Base-by-base conservation (phyloP, 2,329 filamentous ascomycete genomes). In the Penicillium hesseltinei region DNA sequence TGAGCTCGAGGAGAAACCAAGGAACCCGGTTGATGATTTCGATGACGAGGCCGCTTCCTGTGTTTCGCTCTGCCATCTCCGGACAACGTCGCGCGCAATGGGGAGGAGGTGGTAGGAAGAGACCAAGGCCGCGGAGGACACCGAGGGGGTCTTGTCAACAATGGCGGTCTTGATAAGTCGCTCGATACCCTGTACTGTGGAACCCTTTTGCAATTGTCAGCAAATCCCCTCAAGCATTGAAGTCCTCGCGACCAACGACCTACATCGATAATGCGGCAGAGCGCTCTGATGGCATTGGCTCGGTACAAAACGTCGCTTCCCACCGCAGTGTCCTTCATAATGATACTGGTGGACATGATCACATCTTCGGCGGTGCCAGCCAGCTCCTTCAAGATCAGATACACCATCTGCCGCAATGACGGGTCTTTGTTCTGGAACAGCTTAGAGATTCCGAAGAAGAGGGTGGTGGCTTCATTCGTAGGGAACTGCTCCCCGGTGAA, bases 341-440 rank as follows among this genome's bases (percentile, higher is more conserved):
- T 97, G 67, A 93, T 97, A 78, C 91, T 96, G 19, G 94, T 99
- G 61, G 97, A 94, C 94, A 99, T 97, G 75, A 99, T 99, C 64
- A 97, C 95, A 82, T 99, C 94, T 80, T 97, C 92, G 58, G 94
- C 94, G 25, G 92, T 96, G 76, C 88, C 87, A 66, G 93, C 91
- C 71, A 99, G 83, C 84, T 99, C 94, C 85, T 97, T 99, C 81
- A 97, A 91, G 74, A 97, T 88, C 66, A 97, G 84, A 80, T 97
- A 96, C 51, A 99, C 93, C 92, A 97, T 97, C 82, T 99, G 94
- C 71, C 94, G 91, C 73, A 99, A 83, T 69, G 91, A 93, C 70
- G 92, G 90, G 88, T 99, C 94, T 79, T 97, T 97, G 80, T 97
- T 97, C 82, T 97, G 93, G 84, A 99, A 99, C 60, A 97, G 85